Percentiles rank a stretch among this genome's conserved stretches.
These are phyloP conservation scores for Botrytis deweyae DNA, from an alignment of 2,329 filamentous ascomycete species.

Conservation along the genomic window DNA sequence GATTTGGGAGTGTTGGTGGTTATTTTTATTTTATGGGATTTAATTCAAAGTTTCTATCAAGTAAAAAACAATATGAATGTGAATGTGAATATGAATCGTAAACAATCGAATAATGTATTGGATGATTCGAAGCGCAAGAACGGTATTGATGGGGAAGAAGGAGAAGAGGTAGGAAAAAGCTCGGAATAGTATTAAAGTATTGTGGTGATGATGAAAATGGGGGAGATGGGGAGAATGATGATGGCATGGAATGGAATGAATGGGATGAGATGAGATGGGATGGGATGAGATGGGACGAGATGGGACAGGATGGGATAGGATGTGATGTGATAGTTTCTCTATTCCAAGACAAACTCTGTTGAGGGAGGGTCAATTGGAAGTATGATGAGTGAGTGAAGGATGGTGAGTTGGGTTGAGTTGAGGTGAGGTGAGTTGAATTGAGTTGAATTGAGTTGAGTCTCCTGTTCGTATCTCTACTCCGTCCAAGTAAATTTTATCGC, in stretches of 20 bases:
- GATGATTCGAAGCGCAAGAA: not conserved
- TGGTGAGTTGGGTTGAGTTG: not conserved
- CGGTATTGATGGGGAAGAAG: not conserved
- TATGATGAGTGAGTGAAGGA: not conserved
- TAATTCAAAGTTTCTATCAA: not conserved
- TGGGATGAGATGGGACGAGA: not conserved
- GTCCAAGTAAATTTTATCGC: not conserved
- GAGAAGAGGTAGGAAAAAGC: not conserved
- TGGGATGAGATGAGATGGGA: not conserved
- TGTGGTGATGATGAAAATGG: not conserved
- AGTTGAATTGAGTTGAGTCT: not conserved
- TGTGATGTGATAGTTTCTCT: slow-evolving; percentile 2
- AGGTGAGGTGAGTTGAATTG: too few species aligned
- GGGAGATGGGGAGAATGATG: not conserved
- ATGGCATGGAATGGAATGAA: not conserved
- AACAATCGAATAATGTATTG: not conserved
- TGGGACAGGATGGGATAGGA: not conserved
- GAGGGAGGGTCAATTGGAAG: not conserved
- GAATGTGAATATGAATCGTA: not conserved
- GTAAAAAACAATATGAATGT: slow-evolving; percentile 12
- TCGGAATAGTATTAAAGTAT: not conserved
- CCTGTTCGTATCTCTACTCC: not conserved
- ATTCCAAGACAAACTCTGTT: not conserved
- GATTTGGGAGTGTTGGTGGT: slow-evolving; percentile 2
- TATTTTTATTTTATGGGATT: slow-evolving; percentile 2